Evolutionary conservation across 2,329 filamentous ascomycete genomes (phyloP), one percentile per base, ranked within the genome.

Genomic region (Apiospora saccharicola): DNA sequence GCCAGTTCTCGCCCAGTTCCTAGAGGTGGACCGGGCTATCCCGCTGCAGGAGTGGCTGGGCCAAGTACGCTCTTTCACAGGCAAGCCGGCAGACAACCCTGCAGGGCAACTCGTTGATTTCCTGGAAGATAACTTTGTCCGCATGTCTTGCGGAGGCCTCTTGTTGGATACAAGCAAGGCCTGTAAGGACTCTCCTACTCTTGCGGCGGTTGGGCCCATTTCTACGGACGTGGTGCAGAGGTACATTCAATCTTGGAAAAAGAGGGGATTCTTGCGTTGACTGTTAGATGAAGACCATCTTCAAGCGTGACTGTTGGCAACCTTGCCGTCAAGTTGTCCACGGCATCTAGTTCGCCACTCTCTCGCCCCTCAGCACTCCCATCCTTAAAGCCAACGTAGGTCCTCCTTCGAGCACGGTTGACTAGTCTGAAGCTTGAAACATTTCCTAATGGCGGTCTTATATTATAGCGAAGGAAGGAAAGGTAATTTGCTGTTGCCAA

Each of bases 71-170:
- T 44, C 70, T 13, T 74, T 70, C 13, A 72, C 76, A 7, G 68
- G 71, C 30, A 70, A 51, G 5, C 68, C 71, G 41, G 67, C 53
- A 4, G 75, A 78, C n/a, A 81, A 81, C 44, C 79, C 80, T 4
- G 79, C 77, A 1, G 68, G 57, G 14, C 53, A 67, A 37, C 68
- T 78, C 16, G 47, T 77, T 0, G 79, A 80, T 19, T 81, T 81
- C 71, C 67, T 81, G 4, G 77, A 79, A 7, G 71, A 67, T 37
- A 74, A 81, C 47, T 81, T 76, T 67, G 30, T 68, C 6, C 75
- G 77, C 43, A 80, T 81, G 78, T 77, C 75, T 0, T 80, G 79
- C 51, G 80, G 79, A 8, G 77, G 78, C 8, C 49, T 81, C 10
- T 37, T 80, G 12, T 72, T 81, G 57, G 76, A 74, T 12, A 75